Percentiles rank a stretch among this genome's conserved stretches.
Evolutionary conservation across 2,329 filamentous ascomycete species (phyloP).

Genomic region (Diplodia scrobiculata): DNA sequence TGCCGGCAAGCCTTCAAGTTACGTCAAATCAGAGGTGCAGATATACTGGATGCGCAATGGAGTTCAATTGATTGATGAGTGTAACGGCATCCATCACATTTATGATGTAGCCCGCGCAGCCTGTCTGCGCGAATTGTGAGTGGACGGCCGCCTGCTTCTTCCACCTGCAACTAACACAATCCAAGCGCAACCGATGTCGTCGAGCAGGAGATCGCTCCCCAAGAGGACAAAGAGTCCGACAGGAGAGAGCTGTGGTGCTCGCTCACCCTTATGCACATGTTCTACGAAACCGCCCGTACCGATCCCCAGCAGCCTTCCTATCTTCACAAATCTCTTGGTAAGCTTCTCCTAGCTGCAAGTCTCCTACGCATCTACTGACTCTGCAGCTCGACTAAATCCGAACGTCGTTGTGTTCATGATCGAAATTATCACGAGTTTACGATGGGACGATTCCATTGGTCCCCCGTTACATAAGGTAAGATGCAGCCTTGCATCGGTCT

Average conservation of each 20-base stretch:
- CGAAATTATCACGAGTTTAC: slow-evolving; percentile 54
- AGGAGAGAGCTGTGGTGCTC: slow-evolving; percentile 53
- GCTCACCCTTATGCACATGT: slow-evolving; percentile 53
- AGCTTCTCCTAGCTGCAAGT: slow-evolving; percentile 28
- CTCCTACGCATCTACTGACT: neutral
- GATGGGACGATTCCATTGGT: slow-evolving; percentile 62
- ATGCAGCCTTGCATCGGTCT: neutral
- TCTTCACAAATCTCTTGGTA: slow-evolving; percentile 48
- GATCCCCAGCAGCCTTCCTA: slow-evolving; percentile 52
- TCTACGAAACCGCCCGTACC: slow-evolving; percentile 50
- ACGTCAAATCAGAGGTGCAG: slow-evolving; percentile 46
- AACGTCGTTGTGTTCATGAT: slow-evolving; percentile 72
- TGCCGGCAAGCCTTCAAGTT: slow-evolving; percentile 32
- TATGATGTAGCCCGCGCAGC: slow-evolving; percentile 45
- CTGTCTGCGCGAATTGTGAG: slow-evolving; percentile 36
- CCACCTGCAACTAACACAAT: slow-evolving; percentile 2
- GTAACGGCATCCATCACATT: slow-evolving; percentile 46
- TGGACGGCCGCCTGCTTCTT: slow-evolving; percentile 21
- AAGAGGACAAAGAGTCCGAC: slow-evolving; percentile 44
- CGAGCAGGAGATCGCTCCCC: slow-evolving; percentile 32
- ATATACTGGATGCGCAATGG: slow-evolving; percentile 51
- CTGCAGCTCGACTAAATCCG: slow-evolving; percentile 57
- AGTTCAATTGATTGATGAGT: slow-evolving; percentile 47
- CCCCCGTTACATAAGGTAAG: slow-evolving; percentile 54
- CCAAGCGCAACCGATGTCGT: slow-evolving; percentile 26